Conservation (phyloP, 2,329 filamentous ascomycete species). For the Aureobasidium mangrovei region DNA sequence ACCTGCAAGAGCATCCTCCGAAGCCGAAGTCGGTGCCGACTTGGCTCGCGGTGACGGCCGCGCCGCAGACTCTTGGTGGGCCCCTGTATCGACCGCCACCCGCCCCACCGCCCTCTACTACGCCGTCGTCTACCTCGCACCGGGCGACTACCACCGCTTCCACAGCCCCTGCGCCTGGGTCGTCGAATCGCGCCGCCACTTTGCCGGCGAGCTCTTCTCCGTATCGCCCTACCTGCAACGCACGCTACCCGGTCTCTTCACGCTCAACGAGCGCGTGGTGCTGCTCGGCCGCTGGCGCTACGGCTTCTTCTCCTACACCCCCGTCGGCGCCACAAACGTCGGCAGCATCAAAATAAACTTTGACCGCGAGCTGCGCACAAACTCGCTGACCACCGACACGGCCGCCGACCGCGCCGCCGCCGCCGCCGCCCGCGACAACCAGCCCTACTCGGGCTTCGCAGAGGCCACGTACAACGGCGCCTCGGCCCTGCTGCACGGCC, state of each 20-base stretch:
- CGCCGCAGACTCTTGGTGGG: conserved; percentile 47
- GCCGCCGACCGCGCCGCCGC: conserved; percentile 80
- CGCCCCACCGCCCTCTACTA: conserved; percentile 71
- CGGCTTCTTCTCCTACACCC: conserved; percentile 94
- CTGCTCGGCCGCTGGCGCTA: conserved; percentile 90
- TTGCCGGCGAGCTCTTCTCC: conserved; percentile 89
- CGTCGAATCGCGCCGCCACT: conserved; percentile 88
- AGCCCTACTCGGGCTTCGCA: conserved; percentile 80
- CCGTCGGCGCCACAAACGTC: conserved; percentile 94
- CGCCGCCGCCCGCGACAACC: conserved; percentile 63
- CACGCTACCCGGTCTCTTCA: conserved; percentile 88
- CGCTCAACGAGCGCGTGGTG: conserved; percentile 90
- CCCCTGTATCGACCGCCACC: conserved; percentile 25
- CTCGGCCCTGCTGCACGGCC: conserved; percentile 67
- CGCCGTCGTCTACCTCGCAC: conserved; percentile 88
- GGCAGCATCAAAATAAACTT: conserved; percentile 97
- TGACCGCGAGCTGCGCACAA: conserved; percentile 86
- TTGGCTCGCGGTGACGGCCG: conserved; percentile 48
- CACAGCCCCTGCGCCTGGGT: conserved; percentile 95
- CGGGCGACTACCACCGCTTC: conserved; percentile 97
- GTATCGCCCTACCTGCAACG: conserved; percentile 93
- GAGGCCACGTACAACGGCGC: conserved; percentile 82
- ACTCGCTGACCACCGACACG: conserved; percentile 85
- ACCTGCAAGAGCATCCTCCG: conserved; percentile 57
- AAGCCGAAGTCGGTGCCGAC: conserved; percentile 75